A percentile compares a stretch with the other conserved stretches of the same genome.
Conservation (phyloP, 495 filamentous ascomycete species). For the Trichoderma reesei region DNA sequence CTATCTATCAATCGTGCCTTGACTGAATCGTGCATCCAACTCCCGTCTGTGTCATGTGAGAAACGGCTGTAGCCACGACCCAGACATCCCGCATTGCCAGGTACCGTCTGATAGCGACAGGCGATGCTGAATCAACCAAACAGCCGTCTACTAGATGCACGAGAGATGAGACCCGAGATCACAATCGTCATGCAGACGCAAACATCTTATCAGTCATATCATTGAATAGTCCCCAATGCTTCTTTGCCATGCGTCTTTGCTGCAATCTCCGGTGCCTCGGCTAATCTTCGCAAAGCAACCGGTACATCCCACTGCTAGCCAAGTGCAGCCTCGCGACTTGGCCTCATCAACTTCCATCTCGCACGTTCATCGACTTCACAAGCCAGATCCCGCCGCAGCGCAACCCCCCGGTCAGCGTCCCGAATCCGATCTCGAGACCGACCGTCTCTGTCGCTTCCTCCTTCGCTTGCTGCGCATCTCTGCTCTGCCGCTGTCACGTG, state of each 20-base stretch:
- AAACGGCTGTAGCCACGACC: background rate
- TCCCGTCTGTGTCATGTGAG: constrained; percentile 5
- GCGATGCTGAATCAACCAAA: background rate
- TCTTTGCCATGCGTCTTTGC: background rate
- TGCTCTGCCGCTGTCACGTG: background rate
- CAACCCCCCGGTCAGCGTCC: background rate
- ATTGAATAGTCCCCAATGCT: background rate
- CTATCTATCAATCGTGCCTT: no score
- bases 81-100: constrained; percentile 1
- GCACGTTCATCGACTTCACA: background rate
- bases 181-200: no score
- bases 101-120: background rate
- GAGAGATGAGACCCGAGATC: no score
- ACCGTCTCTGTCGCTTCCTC: background rate
- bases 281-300: background rate
- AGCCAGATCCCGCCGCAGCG: background rate
- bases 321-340: constrained; percentile 5
- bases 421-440: background rate
- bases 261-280: background rate
- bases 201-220: background rate
- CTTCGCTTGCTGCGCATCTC: background rate
- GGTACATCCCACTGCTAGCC: background rate
- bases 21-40: background rate
- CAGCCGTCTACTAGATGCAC: no score
- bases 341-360: constrained; percentile 8